phyloP scores from a whole-genome alignment of 768 basidiomycete genomes.

The Trametes cinnabarina region DNA sequence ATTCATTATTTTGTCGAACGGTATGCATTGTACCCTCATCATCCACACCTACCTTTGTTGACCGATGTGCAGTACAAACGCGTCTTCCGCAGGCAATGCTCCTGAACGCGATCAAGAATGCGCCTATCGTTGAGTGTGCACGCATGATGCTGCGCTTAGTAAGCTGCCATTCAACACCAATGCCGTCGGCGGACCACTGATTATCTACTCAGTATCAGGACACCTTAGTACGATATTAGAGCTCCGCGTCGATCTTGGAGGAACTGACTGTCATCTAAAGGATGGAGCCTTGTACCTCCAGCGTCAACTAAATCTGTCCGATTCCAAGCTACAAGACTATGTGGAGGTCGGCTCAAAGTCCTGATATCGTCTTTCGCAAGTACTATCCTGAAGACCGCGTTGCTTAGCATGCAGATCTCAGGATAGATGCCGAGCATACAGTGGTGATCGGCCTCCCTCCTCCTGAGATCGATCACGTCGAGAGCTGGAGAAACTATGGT shows the following conservation, averaged over 20 bases:
- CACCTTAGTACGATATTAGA: constrained; percentile 31
- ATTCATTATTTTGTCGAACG: constrained; percentile 51
- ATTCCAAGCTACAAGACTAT: constrained; percentile 44
- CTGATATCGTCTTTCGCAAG: too few relatives aligned
- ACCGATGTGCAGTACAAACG: constrained; percentile 38
- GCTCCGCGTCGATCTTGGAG: not conserved
- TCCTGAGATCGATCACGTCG: constrained; percentile 34
- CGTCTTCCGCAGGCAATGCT: constrained; percentile 41
- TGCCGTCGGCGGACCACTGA: too few relatives aligned
- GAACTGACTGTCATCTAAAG: constrained; percentile 22
- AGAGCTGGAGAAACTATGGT: constrained; percentile 42
- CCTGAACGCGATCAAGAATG: constrained; percentile 34
- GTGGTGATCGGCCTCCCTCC: constrained; percentile 46
- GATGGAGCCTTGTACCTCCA: constrained; percentile 45
- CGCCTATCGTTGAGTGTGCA: constrained; percentile 39
- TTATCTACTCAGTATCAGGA: constrained; percentile 38
- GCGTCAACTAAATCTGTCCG: constrained; percentile 39
- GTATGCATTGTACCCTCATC: constrained; percentile 26
- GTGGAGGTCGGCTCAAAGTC: constrained; percentile 35
- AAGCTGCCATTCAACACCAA: too few relatives aligned
- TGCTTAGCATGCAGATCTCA: constrained; percentile 38
- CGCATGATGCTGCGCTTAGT: constrained; percentile 36
- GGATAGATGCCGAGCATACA: constrained; percentile 40
- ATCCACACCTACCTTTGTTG: too few relatives aligned
- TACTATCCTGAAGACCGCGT: too few relatives aligned